A percentile compares a stretch with the other conserved stretches of the same genome.
phyloP scores from a whole-genome alignment of 495 filamentous ascomycete species.

The Penicillium cinerascens region DNA sequence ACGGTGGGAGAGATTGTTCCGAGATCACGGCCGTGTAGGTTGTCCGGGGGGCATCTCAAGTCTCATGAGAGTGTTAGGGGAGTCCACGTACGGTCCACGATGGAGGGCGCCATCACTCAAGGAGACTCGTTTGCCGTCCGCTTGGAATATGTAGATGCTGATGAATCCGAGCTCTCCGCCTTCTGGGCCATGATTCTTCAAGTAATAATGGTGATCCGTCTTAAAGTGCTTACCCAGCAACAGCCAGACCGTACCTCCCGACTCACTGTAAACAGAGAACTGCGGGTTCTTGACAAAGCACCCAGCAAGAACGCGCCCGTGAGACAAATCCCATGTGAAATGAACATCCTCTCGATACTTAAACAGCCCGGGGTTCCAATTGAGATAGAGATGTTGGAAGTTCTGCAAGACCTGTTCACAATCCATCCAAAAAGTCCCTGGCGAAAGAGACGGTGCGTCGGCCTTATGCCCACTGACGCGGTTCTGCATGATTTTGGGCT shows the following conservation, averaged over 20 bases:
- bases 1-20: constrained; percentile 68
- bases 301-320: constrained; percentile 48
- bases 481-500: constrained; percentile 17
- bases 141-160: constrained; percentile 74
- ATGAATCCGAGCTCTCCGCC: constrained; percentile 65
- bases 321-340: constrained; percentile 77
- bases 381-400: constrained; percentile 93
- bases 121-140: constrained; percentile 68
- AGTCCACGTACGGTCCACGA: constrained; percentile 83
- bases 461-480: neutral
- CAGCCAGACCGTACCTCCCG: constrained; percentile 70
- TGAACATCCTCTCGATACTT: constrained; percentile 78
- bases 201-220: constrained; percentile 20
- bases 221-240: constrained; percentile 81
- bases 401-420: constrained; percentile 79
- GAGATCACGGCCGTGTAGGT: constrained; percentile 77
- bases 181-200: constrained; percentile 19
- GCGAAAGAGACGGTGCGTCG: constrained; percentile 31
- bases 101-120: constrained; percentile 63
- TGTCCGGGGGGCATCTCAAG: constrained; percentile 57
- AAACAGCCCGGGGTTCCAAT: constrained; percentile 94
- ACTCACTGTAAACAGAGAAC: constrained; percentile 60
- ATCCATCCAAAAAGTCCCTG: constrained; percentile 89
- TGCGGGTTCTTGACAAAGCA: constrained; percentile 82
- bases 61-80: constrained; percentile 82